Percentiles rank a stretch among this genome's conserved stretches.
Conservation (phyloP, 805 yeast species). For the Allodekkera sacchari region DNA sequence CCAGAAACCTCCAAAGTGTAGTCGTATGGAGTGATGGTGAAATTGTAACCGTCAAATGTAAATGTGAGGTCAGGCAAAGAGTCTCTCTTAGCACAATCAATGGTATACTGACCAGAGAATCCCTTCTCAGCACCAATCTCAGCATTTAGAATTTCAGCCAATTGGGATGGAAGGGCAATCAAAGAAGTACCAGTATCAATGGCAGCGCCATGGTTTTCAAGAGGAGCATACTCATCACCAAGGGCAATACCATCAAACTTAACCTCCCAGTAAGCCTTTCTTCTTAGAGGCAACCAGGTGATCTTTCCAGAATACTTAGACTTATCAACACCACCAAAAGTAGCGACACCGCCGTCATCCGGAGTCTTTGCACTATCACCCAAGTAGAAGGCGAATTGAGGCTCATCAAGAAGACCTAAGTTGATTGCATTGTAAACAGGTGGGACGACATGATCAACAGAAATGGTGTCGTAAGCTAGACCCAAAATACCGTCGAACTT, state of each 20-base stretch:
- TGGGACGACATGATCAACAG: constrained; percentile 85
- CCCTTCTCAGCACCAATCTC: constrained; percentile 96
- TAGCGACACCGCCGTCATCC: constrained; percentile 79
- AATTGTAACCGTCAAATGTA: constrained; percentile 83
- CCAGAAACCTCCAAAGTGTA: constrained; percentile 93
- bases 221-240: constrained; percentile 85
- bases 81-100: constrained; percentile 84
- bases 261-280: constrained; percentile 99
- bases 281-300: constrained; percentile 95
- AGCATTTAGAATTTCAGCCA: constrained; percentile 91
- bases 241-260: constrained; percentile 82
- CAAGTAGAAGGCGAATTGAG: constrained; percentile 83
- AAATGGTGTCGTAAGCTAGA: constrained; percentile 84
- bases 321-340: constrained; percentile 90
- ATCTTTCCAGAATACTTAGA: constrained; percentile 72
- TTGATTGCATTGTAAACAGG: constrained; percentile 87
- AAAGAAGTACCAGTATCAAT: constrained; percentile 98
- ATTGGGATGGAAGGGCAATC: constrained; percentile 87
- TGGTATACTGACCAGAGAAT: constrained; percentile 94
- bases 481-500: constrained; percentile 98
- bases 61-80: constrained; percentile 86
- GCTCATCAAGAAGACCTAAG: constrained; percentile 72
- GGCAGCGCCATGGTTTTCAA: constrained; percentile 86
- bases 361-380: constrained; percentile 67
- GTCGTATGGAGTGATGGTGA: constrained; percentile 82